Conservation (phyloP, 192 early-diverging fungal genomes). For the Coemansia sp. region DNA sequence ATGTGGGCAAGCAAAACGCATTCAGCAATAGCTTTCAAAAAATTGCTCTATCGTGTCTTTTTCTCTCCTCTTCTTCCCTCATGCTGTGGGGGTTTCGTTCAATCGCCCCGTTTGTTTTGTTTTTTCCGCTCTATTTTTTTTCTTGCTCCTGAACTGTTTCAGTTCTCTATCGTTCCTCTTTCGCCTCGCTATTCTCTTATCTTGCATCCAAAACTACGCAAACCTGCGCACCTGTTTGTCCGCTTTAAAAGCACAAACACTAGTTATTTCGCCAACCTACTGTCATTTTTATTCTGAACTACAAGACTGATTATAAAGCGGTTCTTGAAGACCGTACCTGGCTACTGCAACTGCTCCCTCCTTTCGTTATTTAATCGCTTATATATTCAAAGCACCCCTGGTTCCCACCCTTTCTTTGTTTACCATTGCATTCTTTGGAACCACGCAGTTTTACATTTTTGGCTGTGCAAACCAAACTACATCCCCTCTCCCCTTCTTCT, state of each 20-base stretch:
- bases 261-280: no score
- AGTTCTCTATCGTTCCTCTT: not conserved
- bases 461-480: not conserved
- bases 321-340: not conserved
- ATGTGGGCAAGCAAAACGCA: not conserved
- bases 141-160: not conserved
- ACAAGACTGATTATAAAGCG: not conserved
- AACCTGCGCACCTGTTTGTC: not conserved
- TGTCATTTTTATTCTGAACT: not conserved
- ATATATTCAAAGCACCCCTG: no score
- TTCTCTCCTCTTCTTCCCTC: no score
- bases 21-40: not conserved
- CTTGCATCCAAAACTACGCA: not conserved
- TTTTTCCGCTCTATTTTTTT: not conserved
- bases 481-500: not conserved
- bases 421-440: conserved; percentile 12
- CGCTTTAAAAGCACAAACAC: not conserved
- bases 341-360: not conserved
- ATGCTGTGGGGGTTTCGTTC: no score
- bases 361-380: conserved; percentile 4
- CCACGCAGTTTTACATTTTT: not conserved
- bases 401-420: conserved; percentile 7
- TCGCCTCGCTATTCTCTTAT: not conserved
- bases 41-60: not conserved
- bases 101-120: no score